phyloP scores from a whole-genome alignment of 106 monocot species.

The Allium sativum region DNA sequence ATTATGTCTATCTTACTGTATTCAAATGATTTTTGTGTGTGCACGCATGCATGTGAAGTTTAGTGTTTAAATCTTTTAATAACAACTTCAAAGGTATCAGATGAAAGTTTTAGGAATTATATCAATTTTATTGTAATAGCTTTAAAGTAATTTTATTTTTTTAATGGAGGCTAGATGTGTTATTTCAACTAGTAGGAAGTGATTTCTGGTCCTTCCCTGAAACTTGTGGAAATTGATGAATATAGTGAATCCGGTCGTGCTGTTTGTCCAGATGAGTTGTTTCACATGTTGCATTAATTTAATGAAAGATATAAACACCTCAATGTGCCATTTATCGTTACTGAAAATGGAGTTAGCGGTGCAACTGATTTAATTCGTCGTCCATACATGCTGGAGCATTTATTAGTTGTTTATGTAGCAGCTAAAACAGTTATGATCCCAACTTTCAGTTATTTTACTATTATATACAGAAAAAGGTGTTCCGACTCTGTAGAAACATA shows the following conservation, averaged over 20 bases:
- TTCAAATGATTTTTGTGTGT: too few relatives aligned
- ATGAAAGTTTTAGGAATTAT: too few relatives aligned
- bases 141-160: too few relatives aligned
- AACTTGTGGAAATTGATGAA: slow-evolving; percentile 65
- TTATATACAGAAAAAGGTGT: too few relatives aligned
- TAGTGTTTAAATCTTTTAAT: too few relatives aligned
- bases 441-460: too few relatives aligned
- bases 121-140: too few relatives aligned
- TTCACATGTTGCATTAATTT: slow-evolving; percentile 64
- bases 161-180: too few relatives aligned
- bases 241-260: slow-evolving; percentile 97
- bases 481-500: too few relatives aligned
- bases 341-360: slow-evolving; percentile 95
- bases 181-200: slow-evolving; percentile 67
- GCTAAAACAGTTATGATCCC: slow-evolving; percentile 37
- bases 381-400: slow-evolving; percentile 84
- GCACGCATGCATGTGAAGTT: too few relatives aligned
- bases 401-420: slow-evolving; percentile 77
- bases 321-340: slow-evolving; percentile 75
- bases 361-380: slow-evolving; percentile 82
- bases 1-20: too few relatives aligned
- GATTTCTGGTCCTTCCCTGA: slow-evolving; percentile 75
- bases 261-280: slow-evolving; percentile 90
- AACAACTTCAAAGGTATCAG: too few relatives aligned
- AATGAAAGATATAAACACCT: slow-evolving; percentile 80